A percentile compares a stretch with the other conserved stretches of the same genome.
Evolutionary conservation across 805 yeast species (phyloP).

Genomic region (Cyberlindnera mrakii): DNA sequence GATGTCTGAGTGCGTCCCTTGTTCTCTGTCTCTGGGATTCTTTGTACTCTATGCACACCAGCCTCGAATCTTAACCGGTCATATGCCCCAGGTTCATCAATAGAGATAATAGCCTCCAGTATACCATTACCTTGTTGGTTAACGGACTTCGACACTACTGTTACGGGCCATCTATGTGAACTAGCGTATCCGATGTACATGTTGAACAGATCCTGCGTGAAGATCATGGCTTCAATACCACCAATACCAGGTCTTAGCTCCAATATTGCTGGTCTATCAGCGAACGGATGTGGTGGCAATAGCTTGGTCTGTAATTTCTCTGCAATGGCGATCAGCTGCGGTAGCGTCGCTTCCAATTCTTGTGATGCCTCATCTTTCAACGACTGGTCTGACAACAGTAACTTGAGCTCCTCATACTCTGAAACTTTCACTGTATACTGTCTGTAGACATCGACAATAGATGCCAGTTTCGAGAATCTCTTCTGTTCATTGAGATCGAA

Average conservation of each 20-base stretch:
- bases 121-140: constrained; percentile 63
- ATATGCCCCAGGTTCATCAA: constrained; percentile 75
- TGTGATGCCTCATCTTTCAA: constrained; percentile 52
- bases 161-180: constrained; percentile 58
- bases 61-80: constrained; percentile 74
- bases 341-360: constrained; percentile 47
- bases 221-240: constrained; percentile 87
- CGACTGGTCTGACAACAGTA: constrained; percentile 39
- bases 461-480: constrained; percentile 38
- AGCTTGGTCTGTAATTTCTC: constrained; percentile 48
- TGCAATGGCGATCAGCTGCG: constrained; percentile 38
- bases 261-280: constrained; percentile 69
- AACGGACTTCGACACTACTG: constrained; percentile 48
- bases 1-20: constrained; percentile 95
- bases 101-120: constrained; percentile 66
- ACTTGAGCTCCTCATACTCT: constrained; percentile 34
- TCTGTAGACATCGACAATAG: constrained; percentile 35
- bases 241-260: constrained; percentile 96
- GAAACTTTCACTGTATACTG: constrained; percentile 29
- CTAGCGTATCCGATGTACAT: constrained; percentile 79
- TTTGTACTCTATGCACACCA: constrained; percentile 94
- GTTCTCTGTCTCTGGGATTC: constrained; percentile 89
- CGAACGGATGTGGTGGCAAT: constrained; percentile 71
- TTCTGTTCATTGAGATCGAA: constrained; percentile 46
- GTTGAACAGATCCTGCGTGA: constrained; percentile 68